Base-by-base conservation (phyloP, 805 yeast genomes). In the Blastobotrys americana region DNA sequence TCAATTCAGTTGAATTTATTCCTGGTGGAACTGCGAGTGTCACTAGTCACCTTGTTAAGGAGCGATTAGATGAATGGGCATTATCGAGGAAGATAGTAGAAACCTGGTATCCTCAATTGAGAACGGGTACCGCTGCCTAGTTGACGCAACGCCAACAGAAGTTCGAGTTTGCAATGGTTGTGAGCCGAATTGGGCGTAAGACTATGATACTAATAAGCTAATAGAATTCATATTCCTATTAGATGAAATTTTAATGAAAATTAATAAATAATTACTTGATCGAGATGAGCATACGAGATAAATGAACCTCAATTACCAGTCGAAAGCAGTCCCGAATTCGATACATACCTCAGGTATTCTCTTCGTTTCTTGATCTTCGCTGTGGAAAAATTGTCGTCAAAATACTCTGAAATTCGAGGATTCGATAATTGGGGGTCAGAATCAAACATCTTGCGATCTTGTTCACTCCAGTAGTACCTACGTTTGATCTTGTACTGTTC, bases 1-100 rank as follows among this genome's bases (percentile, higher is more conserved):
- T 93, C 2, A 76, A 74, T 51, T 68, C 65, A 41, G 78, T 79
- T 37, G 67, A 69, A 52, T 58, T 54, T 40, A 45, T 61, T 16
- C 48, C 58, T 6, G 37, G 43, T 13, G 69, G 68, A 18, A 49
- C 47, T 34, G 65, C 69, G 1, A 61, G 60, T 34, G 48, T 37
- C 18, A 66, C 66, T 17, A 62, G 58, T 34, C 45, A 48, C 31
- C 51, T 50, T 42, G 55, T 51, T 46, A 57, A 51, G 43, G 53
- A 52, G 23, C 48, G 73, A 56, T 47, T 61, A 45, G 50, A 42
- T 22, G 73, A 66, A 42, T 53, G 60, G 61, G 37, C 37, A n/a
- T 46, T 49, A 13, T 35, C 44, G 25, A 48, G 56, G 16, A 34
- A 53, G 13, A 25, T 25, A 8, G 31, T 25, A 8, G 13, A 8